Conservation (phyloP, 106 monocot species). For the Phalaenopsis aphrodite region DNA sequence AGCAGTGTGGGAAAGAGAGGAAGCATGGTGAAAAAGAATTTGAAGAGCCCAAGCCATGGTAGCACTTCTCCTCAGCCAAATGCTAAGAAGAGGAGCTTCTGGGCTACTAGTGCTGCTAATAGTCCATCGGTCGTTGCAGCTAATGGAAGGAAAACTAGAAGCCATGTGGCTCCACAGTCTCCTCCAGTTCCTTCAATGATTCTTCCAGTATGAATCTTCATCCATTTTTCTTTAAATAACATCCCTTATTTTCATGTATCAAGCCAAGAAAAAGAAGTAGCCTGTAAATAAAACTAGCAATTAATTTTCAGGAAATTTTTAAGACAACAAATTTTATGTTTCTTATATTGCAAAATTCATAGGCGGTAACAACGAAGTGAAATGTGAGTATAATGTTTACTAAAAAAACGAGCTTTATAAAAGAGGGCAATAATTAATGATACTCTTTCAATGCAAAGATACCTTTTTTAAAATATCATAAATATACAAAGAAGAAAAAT, state of each 20-base stretch:
- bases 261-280: neutral
- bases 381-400: too few species aligned
- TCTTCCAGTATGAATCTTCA: conserved; percentile 51
- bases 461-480: too few species aligned
- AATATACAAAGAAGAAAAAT: too few species aligned
- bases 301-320: too few species aligned
- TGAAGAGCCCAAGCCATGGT: conserved; percentile 52
- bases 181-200: conserved; percentile 64
- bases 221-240: neutral
- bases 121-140: conserved; percentile 51
- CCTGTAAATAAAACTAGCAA: too few species aligned
- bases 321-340: too few species aligned
- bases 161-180: conserved; percentile 42
- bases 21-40: conserved; percentile 11
- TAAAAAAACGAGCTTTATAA: too few species aligned
- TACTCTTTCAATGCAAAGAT: too few species aligned
- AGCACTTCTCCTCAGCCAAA: conserved; percentile 52
- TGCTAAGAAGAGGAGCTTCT: conserved; percentile 85
- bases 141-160: conserved; percentile 75
- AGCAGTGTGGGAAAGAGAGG: neutral
- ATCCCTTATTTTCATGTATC: neutral
- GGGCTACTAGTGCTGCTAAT: conserved; percentile 61
- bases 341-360: too few species aligned
- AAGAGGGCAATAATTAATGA: too few species aligned
- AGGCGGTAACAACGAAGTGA: too few species aligned